Base-by-base conservation (phyloP, 345 rosid species). In the Pugionium cornutum region DNA sequence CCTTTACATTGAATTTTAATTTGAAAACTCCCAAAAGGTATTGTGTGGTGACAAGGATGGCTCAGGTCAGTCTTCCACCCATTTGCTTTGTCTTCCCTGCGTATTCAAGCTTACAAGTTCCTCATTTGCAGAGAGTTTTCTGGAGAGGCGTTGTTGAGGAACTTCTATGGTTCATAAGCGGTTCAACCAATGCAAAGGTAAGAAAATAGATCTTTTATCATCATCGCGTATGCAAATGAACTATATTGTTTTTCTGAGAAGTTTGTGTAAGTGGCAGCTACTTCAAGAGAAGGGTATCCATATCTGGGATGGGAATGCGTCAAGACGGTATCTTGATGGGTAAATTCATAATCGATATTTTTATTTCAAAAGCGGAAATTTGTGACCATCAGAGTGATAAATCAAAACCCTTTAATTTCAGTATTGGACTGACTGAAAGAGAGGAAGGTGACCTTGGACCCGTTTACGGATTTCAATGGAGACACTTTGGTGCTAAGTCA, bases 141-240 rank as follows among this genome's bases (percentile, higher is more conserved):
- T 95, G 99, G 99, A 83, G 95, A 50, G 99, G 96, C 54, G 96
- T 91, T 78, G 89, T 91, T 75, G 99, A 91, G 75, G 99, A 95
- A 76, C 94, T 95, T 74, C 76, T 95, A 8, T 95, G 99, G 99
- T 91, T 89, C 81, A 84, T 91, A 51, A 95, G 96, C 64, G 99
- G 99, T 58, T 95, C 99, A 66, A 89, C 96, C 62, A 86, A 68
- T 78, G 94, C 96, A 67, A 91, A 86, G 94, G 99, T 95, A 71
- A 75, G 58, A 33, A 29, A 11, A 44, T 5, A 9, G 10, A 9
- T 72, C 0, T 18, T 53, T 40, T 34, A 42, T 64, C 70, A 11
- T 51, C 31, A 28, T 53, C 9, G 3, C 45, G 0, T 71, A 42
- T 31, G 29, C 39, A 61, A 58, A 58, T 34, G 56, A 11, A 42